phyloP scores from a whole-genome alignment of 2,329 filamentous ascomycete genomes.

The Dactylellina cionopaga region DNA sequence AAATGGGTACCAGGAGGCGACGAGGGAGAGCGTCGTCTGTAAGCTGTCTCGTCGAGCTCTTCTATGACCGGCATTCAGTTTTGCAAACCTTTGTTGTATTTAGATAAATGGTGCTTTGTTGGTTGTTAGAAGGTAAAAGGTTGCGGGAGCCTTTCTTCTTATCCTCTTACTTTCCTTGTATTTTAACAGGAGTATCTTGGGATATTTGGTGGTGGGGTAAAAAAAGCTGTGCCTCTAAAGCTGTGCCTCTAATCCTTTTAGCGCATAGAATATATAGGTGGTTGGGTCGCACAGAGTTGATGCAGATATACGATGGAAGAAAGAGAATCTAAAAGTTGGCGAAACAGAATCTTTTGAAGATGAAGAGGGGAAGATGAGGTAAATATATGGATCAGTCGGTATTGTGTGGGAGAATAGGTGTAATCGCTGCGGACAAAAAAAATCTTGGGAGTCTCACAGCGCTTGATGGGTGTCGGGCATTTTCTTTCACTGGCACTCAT shows the following conservation, averaged over 20 bases:
- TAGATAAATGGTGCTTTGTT: not conserved
- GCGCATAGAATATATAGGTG: not conserved
- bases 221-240: not conserved
- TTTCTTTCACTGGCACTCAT: conserved; percentile 28
- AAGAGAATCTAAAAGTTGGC: conserved; percentile 36
- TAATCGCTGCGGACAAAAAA: conserved; percentile 13
- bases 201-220: not conserved
- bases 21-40: conserved; percentile 27
- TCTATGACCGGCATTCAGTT: conserved; percentile 52
- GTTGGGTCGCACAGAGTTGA: conserved; percentile 33
- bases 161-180: conserved; percentile 15
- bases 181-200: conserved; percentile 13
- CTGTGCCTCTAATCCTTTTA: conserved; percentile 22
- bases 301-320: conserved; percentile 30
- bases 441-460: conserved; percentile 13
- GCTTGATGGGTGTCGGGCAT: conserved; percentile 28
- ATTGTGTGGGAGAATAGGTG: not conserved
- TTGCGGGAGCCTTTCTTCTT: conserved; percentile 12
- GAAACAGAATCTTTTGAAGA: conserved; percentile 24
- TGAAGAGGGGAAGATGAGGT: conserved; percentile 22
- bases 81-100: conserved; percentile 25
- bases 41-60: conserved; percentile 38
- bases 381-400: conserved; percentile 48
- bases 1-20: conserved; percentile 38
- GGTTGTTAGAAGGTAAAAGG: not conserved